Percentiles rank a stretch among this genome's conserved stretches.
phyloP scores from a whole-genome alignment of 1,284 basidiomycete genomes.

The Cryptococcus sp. region DNA sequence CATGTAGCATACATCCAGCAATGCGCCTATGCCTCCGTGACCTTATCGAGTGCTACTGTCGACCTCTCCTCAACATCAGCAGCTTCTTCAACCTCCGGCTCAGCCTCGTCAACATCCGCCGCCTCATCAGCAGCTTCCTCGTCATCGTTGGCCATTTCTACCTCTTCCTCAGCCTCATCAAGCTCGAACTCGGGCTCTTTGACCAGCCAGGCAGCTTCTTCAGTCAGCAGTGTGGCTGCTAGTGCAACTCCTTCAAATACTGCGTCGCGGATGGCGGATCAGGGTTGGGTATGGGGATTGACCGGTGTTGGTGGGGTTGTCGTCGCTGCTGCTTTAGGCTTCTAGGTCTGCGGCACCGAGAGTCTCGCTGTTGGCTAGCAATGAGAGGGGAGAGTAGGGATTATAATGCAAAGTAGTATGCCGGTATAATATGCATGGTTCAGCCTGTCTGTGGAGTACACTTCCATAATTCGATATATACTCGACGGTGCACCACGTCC shows the following conservation, averaged over 20 bases:
- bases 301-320: neutral
- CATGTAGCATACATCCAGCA: neutral
- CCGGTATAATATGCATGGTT: no score
- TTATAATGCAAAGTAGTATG: no score
- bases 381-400: no score
- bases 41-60: neutral
- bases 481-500: no score
- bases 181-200: neutral
- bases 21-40: neutral
- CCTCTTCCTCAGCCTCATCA: neutral
- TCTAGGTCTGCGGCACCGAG: neutral
- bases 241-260: neutral
- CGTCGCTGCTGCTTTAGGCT: neutral
- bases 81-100: neutral
- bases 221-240: neutral
- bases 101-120: neutral
- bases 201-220: neutral
- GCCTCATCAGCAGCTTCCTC: neutral
- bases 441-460: no score
- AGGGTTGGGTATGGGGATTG: neutral
- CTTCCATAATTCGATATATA: no score
- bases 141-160: neutral
- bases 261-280: neutral
- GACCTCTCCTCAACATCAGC: neutral
- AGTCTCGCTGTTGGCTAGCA: no score